These are phyloP conservation scores for Naumovozyma castellii DNA, from an alignment of 805 yeast genomes.

Conservation along the genomic window DNA sequence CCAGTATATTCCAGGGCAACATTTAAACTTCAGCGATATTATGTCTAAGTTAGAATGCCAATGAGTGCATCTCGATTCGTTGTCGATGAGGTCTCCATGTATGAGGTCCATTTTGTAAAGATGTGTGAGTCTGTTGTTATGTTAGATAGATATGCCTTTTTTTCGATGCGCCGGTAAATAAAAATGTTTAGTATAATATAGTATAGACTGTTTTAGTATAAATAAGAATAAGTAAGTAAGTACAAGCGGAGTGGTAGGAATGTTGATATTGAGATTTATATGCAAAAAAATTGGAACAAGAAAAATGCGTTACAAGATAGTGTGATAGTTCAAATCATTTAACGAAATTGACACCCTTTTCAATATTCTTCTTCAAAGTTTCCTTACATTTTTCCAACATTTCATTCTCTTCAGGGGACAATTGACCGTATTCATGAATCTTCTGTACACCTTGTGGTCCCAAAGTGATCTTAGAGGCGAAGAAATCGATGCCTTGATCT, in stretches of 20 bases:
- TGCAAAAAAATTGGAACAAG: too few species aligned
- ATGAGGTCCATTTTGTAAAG: background rate
- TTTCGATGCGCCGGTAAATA: too few species aligned
- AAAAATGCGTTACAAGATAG: too few species aligned
- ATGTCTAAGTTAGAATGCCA: slow-evolving; percentile 27
- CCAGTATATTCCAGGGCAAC: slow-evolving; percentile 21
- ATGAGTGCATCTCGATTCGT: slow-evolving; percentile 25
- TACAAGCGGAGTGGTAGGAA: too few species aligned
- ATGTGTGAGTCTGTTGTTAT: too few species aligned
- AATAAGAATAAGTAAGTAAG: too few species aligned
- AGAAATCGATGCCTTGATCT: slow-evolving; percentile 89
- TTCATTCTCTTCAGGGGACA: slow-evolving; percentile 73
- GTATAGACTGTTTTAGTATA: too few species aligned
- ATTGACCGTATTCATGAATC: slow-evolving; percentile 67
- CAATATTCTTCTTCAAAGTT: slow-evolving; percentile 81
- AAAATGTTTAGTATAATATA: too few species aligned
- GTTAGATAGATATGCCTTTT: too few species aligned
- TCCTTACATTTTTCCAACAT: slow-evolving; percentile 77
- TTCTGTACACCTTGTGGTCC: slow-evolving; percentile 84
- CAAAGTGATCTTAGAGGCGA: slow-evolving; percentile 88
- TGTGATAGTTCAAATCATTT: too few species aligned
- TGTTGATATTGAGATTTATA: too few species aligned
- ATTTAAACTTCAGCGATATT: slow-evolving; percentile 26
- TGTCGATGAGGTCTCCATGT: slow-evolving; percentile 20
- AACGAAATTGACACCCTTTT: slow-evolving; percentile 87